Percentiles rank a stretch among this genome's conserved stretches.
Evolutionary conservation across 495 filamentous ascomycete species (phyloP).

Genomic region (Staphylotrichum tortipilum): DNA sequence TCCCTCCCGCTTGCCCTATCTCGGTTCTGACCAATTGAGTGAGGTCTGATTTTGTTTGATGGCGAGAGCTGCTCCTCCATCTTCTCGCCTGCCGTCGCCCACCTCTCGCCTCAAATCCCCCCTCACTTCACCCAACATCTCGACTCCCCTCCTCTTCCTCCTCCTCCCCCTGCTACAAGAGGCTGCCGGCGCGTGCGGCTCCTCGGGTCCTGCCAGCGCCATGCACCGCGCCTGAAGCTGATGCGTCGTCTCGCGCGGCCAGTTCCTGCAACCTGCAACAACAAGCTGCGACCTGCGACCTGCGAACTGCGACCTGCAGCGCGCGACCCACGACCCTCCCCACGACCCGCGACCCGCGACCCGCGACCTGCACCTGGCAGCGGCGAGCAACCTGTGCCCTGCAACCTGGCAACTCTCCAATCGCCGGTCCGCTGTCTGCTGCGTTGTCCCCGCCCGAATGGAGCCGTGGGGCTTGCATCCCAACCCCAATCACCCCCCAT

Average conservation of each 20-base stretch:
- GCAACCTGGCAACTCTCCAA: not conserved
- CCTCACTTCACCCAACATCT: not conserved
- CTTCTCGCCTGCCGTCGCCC: too few relatives aligned
- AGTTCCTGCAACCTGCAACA: too few relatives aligned
- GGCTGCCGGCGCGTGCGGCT: not conserved
- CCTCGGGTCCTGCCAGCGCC: not conserved
- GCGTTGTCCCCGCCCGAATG: slow-evolving; percentile 5
- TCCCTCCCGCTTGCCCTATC: not conserved
- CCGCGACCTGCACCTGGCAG: too few relatives aligned
- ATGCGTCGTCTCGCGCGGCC: slow-evolving; percentile 9
- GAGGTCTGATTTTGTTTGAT: too few relatives aligned
- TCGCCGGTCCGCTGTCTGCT: not conserved
- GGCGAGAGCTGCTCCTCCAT: too few relatives aligned
- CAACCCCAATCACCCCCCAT: too few relatives aligned
- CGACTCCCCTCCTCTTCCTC: not conserved
- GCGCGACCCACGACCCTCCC: too few relatives aligned
- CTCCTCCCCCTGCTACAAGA: not conserved
- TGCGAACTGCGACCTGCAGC: too few relatives aligned
- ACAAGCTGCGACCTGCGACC: too few relatives aligned
- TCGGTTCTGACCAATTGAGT: not conserved
- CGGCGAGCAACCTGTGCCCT: too few relatives aligned
- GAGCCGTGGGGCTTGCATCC: slow-evolving; percentile 7
- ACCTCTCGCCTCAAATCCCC: not conserved
- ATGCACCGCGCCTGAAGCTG: slow-evolving; percentile 10
- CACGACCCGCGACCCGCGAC: too few relatives aligned